Conservation (phyloP, 768 basidiomycete genomes). For the Agaricus sinodeliciosus region DNA sequence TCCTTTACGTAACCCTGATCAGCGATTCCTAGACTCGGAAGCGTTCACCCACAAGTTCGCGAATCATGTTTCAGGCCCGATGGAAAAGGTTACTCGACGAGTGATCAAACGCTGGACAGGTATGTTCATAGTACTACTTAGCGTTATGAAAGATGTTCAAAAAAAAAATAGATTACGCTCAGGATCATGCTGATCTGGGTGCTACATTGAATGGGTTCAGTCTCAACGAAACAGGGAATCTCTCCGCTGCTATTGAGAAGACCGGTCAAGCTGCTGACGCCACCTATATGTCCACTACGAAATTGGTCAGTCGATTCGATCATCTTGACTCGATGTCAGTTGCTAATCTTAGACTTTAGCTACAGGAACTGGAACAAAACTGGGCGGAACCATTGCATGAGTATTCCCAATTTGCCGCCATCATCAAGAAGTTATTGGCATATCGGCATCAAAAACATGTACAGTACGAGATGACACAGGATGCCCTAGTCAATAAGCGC, state of each 20-base stretch:
- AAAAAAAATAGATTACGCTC: slow-evolving; percentile 56
- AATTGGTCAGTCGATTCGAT: slow-evolving; percentile 50
- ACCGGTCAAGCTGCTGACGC: slow-evolving; percentile 95
- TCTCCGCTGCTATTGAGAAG: slow-evolving; percentile 88
- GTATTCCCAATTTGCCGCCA: slow-evolving; percentile 88
- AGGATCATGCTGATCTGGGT: slow-evolving; percentile 87
- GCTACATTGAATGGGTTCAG: slow-evolving; percentile 91
- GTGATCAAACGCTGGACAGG: slow-evolving; percentile 94
- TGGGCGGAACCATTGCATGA: slow-evolving; percentile 97
- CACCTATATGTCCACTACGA: slow-evolving; percentile 88
- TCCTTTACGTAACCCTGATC: slow-evolving; percentile 88
- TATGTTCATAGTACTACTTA: slow-evolving; percentile 24
- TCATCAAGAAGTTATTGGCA: slow-evolving; percentile 89
- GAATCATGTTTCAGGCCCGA: slow-evolving; percentile 80
- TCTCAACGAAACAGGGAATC: slow-evolving; percentile 68
- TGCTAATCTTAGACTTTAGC: slow-evolving; percentile 33
- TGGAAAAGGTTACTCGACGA: slow-evolving; percentile 95
- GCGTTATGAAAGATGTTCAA: neutral
- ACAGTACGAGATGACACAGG: slow-evolving; percentile 96
- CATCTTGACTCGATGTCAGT: neutral
- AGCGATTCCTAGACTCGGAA: slow-evolving; percentile 94
- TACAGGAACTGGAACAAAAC: slow-evolving; percentile 90
- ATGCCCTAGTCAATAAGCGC: slow-evolving; percentile 76
- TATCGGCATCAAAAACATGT: slow-evolving; percentile 98
- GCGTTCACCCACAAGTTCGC: slow-evolving; percentile 95